phyloP scores from a whole-genome alignment of 2,329 filamentous ascomycete genomes.

The Thelonectria olida region DNA sequence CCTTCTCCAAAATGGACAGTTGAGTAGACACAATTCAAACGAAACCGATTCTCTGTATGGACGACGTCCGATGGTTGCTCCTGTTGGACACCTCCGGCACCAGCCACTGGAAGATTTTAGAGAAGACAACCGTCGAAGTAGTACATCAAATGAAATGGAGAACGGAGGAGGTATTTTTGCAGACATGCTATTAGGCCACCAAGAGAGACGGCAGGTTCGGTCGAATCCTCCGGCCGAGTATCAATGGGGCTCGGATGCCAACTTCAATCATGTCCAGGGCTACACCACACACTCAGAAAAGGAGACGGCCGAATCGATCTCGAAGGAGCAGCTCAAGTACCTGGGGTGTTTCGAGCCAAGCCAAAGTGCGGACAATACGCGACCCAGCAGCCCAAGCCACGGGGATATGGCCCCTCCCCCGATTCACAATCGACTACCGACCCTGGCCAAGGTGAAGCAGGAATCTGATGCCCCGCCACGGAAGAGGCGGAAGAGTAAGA shows the following conservation, averaged over 20 bases:
- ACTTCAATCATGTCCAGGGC: conserved; percentile 65
- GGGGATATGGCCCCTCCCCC: conserved; percentile 24
- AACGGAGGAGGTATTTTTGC: conserved; percentile 46
- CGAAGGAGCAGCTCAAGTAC: conserved; percentile 63
- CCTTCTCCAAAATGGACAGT: conserved; percentile 55
- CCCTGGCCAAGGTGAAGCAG: conserved; percentile 44
- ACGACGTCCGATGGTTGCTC: conserved; percentile 44
- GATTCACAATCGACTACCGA: conserved; percentile 27
- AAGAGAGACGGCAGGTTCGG: conserved; percentile 41
- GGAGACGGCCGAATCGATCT: conserved; percentile 66
- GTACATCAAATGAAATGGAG: conserved; percentile 43
- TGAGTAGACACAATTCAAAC: conserved; percentile 34
- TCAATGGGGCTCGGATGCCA: conserved; percentile 75
- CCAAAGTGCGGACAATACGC: conserved; percentile 67
- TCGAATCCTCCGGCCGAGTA: conserved; percentile 56
- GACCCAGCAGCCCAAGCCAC: conserved; percentile 62
- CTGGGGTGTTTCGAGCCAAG: conserved; percentile 66
- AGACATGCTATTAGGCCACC: conserved; percentile 52
- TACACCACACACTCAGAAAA: conserved; percentile 66
- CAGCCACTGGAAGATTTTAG: conserved; percentile 54
- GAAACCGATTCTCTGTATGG: conserved; percentile 36
- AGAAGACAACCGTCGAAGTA: conserved; percentile 49
- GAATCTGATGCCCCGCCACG: conserved; percentile 53
- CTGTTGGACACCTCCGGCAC: conserved; percentile 53
- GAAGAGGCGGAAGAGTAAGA: conserved; percentile 66